These are phyloP conservation scores for Alnus glutinosa DNA, from an alignment of 306 rosid genomes.

Conservation along the genomic window DNA sequence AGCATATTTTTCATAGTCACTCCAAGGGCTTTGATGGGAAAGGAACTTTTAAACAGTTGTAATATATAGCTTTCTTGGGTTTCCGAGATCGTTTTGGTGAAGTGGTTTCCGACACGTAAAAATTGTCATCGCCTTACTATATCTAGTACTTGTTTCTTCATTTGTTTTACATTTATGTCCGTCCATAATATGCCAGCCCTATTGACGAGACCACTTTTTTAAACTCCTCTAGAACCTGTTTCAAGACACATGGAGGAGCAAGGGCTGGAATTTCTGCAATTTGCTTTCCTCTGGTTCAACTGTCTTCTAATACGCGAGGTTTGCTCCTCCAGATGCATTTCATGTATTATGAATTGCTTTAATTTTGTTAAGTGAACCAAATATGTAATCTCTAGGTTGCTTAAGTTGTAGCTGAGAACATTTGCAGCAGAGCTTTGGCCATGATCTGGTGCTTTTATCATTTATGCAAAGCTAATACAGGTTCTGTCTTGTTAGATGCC, in stretches of 20 bases:
- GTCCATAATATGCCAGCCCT: conserved; percentile 17
- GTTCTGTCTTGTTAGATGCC: conserved; percentile 65
- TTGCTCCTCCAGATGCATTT: conserved; percentile 25
- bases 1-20: conserved; percentile 20
- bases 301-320: conserved; percentile 98
- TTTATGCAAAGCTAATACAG: conserved; percentile 29
- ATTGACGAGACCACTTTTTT: conserved; percentile 24
- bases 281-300: conserved; percentile 99
- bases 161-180: not conserved
- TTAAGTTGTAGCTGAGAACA: conserved; percentile 14
- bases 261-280: conserved; percentile 95
- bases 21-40: conserved; percentile 21
- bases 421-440: conserved; percentile 2
- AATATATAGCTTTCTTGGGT: conserved; percentile 2
- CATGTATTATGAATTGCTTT: conserved; percentile 2
- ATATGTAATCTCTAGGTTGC: conserved; percentile 14
- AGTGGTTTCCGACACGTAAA: not conserved
- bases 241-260: conserved; percentile 94
- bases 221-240: conserved; percentile 66
- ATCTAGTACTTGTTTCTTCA: not conserved
- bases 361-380: conserved; percentile 1
- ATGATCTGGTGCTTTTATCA: conserved; percentile 25
- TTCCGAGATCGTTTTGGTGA: not conserved
- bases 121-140: not conserved
- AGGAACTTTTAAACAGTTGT: not conserved